Evolutionary conservation across 139 green algal species (phyloP).

Genomic region (Chlamydomonas eustigma): DNA sequence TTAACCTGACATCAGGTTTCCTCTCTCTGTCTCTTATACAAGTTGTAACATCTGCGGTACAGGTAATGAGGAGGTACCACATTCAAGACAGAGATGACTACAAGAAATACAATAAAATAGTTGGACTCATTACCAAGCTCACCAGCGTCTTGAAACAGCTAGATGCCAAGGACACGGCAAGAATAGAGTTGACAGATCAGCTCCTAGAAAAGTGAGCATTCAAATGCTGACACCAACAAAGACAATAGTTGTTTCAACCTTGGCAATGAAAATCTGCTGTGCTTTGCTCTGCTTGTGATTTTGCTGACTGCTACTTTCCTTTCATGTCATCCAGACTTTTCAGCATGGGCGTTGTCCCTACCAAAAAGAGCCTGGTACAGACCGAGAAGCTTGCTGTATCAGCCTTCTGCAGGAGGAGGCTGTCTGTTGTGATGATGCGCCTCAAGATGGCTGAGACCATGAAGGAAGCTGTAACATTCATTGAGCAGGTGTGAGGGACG

Average conservation of each 20-base stretch:
- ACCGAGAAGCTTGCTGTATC: slow-evolving; percentile 86
- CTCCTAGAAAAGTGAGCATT: slow-evolving; percentile 87
- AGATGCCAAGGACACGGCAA: slow-evolving; percentile 70
- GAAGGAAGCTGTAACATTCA: slow-evolving; percentile 86
- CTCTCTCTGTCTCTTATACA: no score
- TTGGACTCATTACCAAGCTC: slow-evolving; percentile 86
- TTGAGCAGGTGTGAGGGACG: slow-evolving; percentile 75
- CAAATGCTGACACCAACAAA: no score
- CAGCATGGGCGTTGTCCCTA: slow-evolving; percentile 87
- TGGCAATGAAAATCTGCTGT: no score
- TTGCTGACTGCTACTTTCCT: not conserved
- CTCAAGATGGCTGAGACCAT: slow-evolving; percentile 91
- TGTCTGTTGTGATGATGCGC: slow-evolving; percentile 92
- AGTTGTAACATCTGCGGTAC: no score
- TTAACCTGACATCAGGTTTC: no score
- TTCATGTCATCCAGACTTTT: slow-evolving; percentile 62
- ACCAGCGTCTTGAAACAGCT: slow-evolving; percentile 72
- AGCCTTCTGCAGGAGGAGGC: slow-evolving; percentile 85
- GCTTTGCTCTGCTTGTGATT: no score
- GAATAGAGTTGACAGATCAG: slow-evolving; percentile 92
- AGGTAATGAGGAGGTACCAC: slow-evolving; percentile 95
- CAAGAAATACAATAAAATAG: slow-evolving; percentile 90
- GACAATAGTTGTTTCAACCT: no score
- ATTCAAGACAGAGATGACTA: slow-evolving; percentile 97
- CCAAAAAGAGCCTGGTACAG: slow-evolving; percentile 91